A percentile compares a stretch with the other conserved stretches of the same genome.
These are phyloP conservation scores for Volvox africanus DNA, from an alignment of 139 green algal species.

Conservation along the genomic window DNA sequence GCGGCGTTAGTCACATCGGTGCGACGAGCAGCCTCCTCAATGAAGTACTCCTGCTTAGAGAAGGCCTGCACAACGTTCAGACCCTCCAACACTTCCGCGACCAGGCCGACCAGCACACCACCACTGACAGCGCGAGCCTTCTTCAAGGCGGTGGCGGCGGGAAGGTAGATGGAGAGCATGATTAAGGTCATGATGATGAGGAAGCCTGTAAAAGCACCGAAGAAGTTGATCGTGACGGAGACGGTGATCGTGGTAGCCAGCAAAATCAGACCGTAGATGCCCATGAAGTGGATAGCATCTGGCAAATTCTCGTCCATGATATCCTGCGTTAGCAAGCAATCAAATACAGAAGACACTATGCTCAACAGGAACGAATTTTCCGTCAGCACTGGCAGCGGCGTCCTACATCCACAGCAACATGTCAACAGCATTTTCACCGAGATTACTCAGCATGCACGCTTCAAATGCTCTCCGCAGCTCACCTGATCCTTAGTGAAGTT, in stretches of 20 bases:
- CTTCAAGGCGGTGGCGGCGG: conserved; percentile 73
- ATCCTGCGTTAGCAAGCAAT: conserved; percentile 54
- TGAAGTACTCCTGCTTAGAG: conserved; percentile 57
- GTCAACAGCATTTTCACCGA: too few species aligned
- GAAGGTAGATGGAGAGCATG: conserved; percentile 74
- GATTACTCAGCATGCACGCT: too few species aligned
- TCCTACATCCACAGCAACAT: too few species aligned
- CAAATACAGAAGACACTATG: too few species aligned
- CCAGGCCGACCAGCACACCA: conserved; percentile 69
- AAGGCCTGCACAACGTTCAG: conserved; percentile 71
- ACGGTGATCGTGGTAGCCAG: conserved; percentile 72
- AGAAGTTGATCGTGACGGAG: conserved; percentile 70
- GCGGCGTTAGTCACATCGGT: conserved; percentile 44
- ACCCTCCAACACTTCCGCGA: conserved; percentile 74
- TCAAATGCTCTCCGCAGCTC: too few species aligned
- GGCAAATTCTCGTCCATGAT: conserved; percentile 74
- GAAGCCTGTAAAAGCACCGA: conserved; percentile 64
- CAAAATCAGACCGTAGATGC: conserved; percentile 77
- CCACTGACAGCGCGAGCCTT: conserved; percentile 58
- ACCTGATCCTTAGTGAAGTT: conserved; percentile 72
- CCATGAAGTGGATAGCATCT: conserved; percentile 71
- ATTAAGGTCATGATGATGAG: conserved; percentile 67
- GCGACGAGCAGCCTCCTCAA: conserved; percentile 60
- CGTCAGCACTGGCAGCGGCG: too few species aligned
- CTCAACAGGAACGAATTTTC: too few species aligned